These are phyloP conservation scores for Aureobasidium sp. DNA, from an alignment of 2,329 filamentous ascomycete species.

Conservation along the genomic window DNA sequence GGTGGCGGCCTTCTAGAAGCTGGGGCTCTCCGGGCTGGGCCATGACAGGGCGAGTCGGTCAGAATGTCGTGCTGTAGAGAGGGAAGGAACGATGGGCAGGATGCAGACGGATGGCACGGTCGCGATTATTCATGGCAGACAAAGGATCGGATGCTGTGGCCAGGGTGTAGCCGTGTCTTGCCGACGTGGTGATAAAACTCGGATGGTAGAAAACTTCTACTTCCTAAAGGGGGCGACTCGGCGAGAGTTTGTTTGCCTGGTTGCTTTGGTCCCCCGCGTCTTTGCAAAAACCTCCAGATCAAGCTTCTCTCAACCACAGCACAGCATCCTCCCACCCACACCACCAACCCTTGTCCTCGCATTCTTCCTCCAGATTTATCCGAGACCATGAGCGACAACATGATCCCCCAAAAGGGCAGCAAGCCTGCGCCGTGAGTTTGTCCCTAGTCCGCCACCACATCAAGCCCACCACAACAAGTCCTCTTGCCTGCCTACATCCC, in stretches of 20 bases:
- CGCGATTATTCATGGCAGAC: neutral
- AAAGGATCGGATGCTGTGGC: neutral
- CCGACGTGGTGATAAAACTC: neutral
- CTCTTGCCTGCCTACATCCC: neutral
- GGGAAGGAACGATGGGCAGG: neutral
- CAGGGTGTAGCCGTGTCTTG: neutral
- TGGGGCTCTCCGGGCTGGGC: neutral
- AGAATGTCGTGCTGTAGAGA: neutral
- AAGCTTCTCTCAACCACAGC: slow-evolving; percentile 8
- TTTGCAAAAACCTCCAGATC: neutral
- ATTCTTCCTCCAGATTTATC: slow-evolving; percentile 6
- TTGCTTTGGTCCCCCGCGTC: neutral
- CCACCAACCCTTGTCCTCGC: slow-evolving; percentile 2
- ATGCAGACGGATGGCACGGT: neutral
- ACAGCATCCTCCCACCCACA: slow-evolving; percentile 2
- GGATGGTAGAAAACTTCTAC: slow-evolving; percentile 1
- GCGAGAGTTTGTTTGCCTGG: neutral
- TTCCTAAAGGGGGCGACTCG: neutral
- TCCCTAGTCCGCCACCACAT: neutral
- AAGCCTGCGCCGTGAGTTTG: slow-evolving; percentile 9
- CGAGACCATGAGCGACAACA: slow-evolving; percentile 5
- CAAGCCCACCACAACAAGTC: neutral
- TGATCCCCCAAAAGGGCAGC: slow-evolving; percentile 11
- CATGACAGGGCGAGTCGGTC: neutral
- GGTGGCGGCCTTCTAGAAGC: neutral